Evolutionary conservation across 768 basidiomycete genomes (phyloP), one percentile per base, ranked within the genome.

Genomic region (Mycena belliarum): DNA sequence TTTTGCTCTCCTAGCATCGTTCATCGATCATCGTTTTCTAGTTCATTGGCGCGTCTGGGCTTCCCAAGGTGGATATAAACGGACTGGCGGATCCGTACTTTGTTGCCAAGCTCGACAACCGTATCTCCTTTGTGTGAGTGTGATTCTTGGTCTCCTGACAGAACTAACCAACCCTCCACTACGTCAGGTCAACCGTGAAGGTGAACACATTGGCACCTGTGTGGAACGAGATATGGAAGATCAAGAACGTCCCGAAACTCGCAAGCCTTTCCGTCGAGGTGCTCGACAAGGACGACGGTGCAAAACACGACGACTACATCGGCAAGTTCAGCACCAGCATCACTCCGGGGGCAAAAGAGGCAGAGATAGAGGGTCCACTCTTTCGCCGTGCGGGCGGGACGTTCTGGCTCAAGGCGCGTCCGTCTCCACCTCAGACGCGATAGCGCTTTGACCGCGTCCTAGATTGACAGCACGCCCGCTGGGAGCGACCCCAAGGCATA

Each of bases 151-250:
- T 0, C 14, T 18, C 14, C 55, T 9, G 21, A 54, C 12, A n/a
- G 20, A 18, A 18, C 18, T 38, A n/a, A n/a, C n/a, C n/a, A n/a
- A n/a, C n/a, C n/a, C n/a, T n/a, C n/a, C n/a, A n/a, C 6, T 3
- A 12, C 4, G 32, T 61, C 16, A 91, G 90, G 40, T 91, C 90
- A 0, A 82, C 84, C 0, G 85, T 91, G 24, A 43, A 59, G 28
- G 52, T 54, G 21, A 74, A 82, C 44, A 85, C 83, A 8, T 69
- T 84, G 20, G 63, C 73, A 0, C 90, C 90, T 0, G 84, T 88
- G 20, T 91, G 89, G 89, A 87, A 92, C 64, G 89, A 90, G 66
- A 60, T 76, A 10, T 91, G 90, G 90, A 72, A 74, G 32, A 72
- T 91, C 60, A 87, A 84, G 72, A 90, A 88, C 65, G 89, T 91